These are phyloP conservation scores for Cladophialophora bantiana DNA, from an alignment of 2,329 filamentous ascomycete genomes.

Conservation along the genomic window DNA sequence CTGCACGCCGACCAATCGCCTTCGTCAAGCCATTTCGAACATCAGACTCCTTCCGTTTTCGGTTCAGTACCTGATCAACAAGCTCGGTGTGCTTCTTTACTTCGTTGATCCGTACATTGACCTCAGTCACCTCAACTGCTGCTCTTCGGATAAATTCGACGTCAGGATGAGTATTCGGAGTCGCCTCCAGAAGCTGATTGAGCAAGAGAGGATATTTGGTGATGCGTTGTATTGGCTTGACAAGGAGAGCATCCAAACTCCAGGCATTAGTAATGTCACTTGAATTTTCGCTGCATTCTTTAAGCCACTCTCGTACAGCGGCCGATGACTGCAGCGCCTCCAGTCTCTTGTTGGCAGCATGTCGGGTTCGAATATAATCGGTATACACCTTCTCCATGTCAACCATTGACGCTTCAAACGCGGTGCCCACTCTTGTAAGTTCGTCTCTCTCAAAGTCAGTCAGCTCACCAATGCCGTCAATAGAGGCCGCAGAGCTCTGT, in stretches of 20 bases:
- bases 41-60: constrained; percentile 88
- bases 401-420: constrained; percentile 62
- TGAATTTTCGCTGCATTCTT: constrained; percentile 90
- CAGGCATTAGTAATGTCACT: constrained; percentile 92
- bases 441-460: constrained; percentile 64
- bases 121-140: constrained; percentile 70
- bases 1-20: constrained; percentile 85
- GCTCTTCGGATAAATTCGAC: constrained; percentile 73
- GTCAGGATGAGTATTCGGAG: constrained; percentile 84
- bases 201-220: constrained; percentile 92
- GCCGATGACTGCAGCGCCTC: constrained; percentile 63
- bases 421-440: constrained; percentile 64
- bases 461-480: constrained; percentile 44
- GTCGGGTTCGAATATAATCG: constrained; percentile 70
- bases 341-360: constrained; percentile 68
- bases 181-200: constrained; percentile 78
- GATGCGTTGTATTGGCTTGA: constrained; percentile 94
- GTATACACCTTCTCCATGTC: constrained; percentile 71
- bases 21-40: constrained; percentile 84
- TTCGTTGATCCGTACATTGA: constrained; percentile 80
- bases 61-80: constrained; percentile 82
- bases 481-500: constrained; percentile 54
- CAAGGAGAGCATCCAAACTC: constrained; percentile 93
- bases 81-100: constrained; percentile 94
- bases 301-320: constrained; percentile 79